A percentile compares a stretch with the other conserved stretches of the same genome.
Evolutionary conservation across 257 asterid species (phyloP).

Genomic region (Euphrasia confusa): DNA sequence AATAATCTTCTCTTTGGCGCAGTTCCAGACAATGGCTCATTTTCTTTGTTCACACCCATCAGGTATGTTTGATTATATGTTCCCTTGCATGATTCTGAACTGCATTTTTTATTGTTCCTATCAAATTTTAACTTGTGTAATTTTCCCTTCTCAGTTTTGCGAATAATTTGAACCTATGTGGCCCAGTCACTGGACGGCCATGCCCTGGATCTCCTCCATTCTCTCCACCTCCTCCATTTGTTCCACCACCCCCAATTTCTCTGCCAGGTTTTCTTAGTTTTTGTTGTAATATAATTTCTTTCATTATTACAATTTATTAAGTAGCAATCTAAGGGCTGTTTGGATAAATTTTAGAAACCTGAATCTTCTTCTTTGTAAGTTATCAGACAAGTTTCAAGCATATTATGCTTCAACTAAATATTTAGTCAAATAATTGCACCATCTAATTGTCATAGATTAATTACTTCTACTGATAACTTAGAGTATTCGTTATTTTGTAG

Average conservation of each 20-base stretch:
- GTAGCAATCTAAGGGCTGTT: background rate
- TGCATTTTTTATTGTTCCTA: slow-evolving; percentile 4
- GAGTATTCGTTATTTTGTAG: background rate
- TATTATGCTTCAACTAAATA: background rate
- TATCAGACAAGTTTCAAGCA: slow-evolving; percentile 2
- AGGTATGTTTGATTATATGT: slow-evolving; percentile 42
- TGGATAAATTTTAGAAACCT: slow-evolving; percentile 1
- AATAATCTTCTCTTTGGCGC: slow-evolving; percentile 79
- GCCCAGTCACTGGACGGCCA: slow-evolving; percentile 95
- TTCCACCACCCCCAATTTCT: slow-evolving; percentile 83
- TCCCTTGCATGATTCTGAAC: slow-evolving; percentile 13
- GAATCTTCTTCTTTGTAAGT: background rate
- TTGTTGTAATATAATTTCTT: background rate
- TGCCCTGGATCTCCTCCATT: slow-evolving; percentile 99
- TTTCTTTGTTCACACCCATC: slow-evolving; percentile 87
- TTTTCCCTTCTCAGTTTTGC: slow-evolving; percentile 64
- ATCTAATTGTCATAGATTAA: background rate
- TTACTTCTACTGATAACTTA: background rate
- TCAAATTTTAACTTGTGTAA: slow-evolving; percentile 23
- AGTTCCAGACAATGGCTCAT: slow-evolving; percentile 94
- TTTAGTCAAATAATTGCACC: background rate
- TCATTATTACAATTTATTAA: background rate
- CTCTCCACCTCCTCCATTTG: slow-evolving; percentile 98
- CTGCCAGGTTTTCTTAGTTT: slow-evolving; percentile 49
- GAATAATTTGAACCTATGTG: slow-evolving; percentile 86